Evolutionary conservation across 169 alveolate genomes (phyloP).

Genomic region (Eimeria sp.): DNA sequence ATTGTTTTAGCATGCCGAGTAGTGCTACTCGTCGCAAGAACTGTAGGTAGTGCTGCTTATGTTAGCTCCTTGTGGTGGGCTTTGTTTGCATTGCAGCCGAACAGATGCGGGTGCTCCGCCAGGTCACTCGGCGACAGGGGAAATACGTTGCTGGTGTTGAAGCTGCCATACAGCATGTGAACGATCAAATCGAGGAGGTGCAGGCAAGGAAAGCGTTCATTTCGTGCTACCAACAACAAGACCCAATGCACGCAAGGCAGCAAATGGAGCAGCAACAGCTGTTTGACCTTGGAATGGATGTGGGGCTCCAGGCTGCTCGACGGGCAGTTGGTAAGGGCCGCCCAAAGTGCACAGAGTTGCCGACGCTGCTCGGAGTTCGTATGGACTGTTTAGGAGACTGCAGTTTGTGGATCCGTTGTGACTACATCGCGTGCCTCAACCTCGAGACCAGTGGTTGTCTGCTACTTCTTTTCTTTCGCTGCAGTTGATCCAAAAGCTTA

Average conservation of each 20-base stretch:
- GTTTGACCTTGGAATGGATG: slow-evolving; percentile 64
- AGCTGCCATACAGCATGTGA: slow-evolving; percentile 71
- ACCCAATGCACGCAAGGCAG: slow-evolving; percentile 70
- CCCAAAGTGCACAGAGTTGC: neutral
- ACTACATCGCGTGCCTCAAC: neutral
- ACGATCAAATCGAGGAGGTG: slow-evolving; percentile 71
- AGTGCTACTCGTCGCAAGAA: neutral
- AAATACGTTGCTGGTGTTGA: slow-evolving; percentile 52
- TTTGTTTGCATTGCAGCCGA: slow-evolving; percentile 32
- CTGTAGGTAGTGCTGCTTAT: neutral
- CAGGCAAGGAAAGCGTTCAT: slow-evolving; percentile 61
- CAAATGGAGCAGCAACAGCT: slow-evolving; percentile 56
- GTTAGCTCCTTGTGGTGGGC: neutral
- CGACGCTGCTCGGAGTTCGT: neutral
- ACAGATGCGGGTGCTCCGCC: slow-evolving; percentile 60
- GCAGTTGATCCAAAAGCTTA: slow-evolving; percentile 66
- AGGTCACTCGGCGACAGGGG: slow-evolving; percentile 54
- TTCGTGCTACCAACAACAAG: slow-evolving; percentile 32
- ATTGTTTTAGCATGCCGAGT: neutral
- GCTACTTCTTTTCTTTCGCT: neutral
- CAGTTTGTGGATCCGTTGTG: neutral
- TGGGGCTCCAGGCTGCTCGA: slow-evolving; percentile 28
- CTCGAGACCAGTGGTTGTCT: neutral
- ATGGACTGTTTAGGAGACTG: neutral
- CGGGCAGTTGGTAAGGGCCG: slow-evolving; percentile 55